Evolutionary conservation across 2,329 filamentous ascomycete genomes (phyloP).

Genomic region (Fusarium coicis): DNA sequence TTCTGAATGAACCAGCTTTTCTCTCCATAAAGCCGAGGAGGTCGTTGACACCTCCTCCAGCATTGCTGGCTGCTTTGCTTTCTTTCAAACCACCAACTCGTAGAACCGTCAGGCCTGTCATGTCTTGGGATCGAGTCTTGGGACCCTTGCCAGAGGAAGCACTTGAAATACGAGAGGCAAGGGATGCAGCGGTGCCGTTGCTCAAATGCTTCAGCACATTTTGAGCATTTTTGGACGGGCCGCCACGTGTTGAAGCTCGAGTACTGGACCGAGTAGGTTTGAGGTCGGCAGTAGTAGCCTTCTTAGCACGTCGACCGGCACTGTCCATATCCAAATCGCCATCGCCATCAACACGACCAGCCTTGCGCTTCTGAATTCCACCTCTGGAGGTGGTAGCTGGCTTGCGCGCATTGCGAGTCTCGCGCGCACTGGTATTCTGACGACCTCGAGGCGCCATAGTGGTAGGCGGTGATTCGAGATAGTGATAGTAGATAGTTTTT

Average conservation of each 20-base stretch:
- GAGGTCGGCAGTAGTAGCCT: constrained; percentile 41
- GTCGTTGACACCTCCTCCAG: constrained; percentile 73
- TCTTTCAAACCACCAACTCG: constrained; percentile 71
- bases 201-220: constrained; percentile 57
- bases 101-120: constrained; percentile 49
- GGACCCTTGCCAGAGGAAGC: constrained; percentile 39
- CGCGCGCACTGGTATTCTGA: constrained; percentile 45
- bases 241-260: constrained; percentile 46
- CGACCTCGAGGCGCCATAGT: constrained; percentile 52
- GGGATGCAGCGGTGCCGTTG: constrained; percentile 47
- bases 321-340: constrained; percentile 70
- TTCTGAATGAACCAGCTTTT: constrained; percentile 69
- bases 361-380: constrained; percentile 63
- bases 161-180: constrained; percentile 51
- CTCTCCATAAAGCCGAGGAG: constrained; percentile 77
- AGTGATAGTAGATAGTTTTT: not conserved
- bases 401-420: constrained; percentile 46
- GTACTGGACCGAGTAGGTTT: constrained; percentile 44
- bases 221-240: constrained; percentile 53
- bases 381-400: constrained; percentile 52
- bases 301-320: constrained; percentile 49
- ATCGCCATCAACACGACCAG: constrained; percentile 60
- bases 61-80: constrained; percentile 74
- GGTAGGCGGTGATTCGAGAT: constrained; percentile 1
- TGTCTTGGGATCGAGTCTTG: constrained; percentile 38